Base-by-base conservation (phyloP, 1,139 yeast species). In the Scheffersomyces illinoinensis region DNA sequence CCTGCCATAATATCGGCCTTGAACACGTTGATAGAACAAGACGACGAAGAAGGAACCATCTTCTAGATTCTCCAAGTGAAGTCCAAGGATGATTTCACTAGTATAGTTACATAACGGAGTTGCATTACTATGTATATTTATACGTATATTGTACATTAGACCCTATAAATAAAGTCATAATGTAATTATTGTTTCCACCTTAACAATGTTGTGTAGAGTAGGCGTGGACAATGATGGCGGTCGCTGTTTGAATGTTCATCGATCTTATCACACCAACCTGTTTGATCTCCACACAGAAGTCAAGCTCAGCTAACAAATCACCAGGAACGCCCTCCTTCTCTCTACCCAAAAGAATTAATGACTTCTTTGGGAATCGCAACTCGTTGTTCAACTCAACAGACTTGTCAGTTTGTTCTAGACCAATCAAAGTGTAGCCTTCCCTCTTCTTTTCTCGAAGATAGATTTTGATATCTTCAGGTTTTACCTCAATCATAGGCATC, bases 241-340 rank as follows among this genome's bases (percentile, higher is more conserved):
- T 89, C 0, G 98, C 98, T 0, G 98, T 93, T 75, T 93, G 98
- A 62, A 93, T 93, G 70, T 93, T 93, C 98, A 93, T 93, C 2
- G 97, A 91, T 65, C 98, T 82, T 53, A 93, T 87, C 21, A 93
- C 93, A 14, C 98, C 98, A 47, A 88, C 90, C 70, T 93, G 98
- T 69, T 92, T 91, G 67, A 93, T 93, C 69, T 93, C 97, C 39
- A 93, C 87, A 71, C 98, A 93, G 67, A 88, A 78, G 70, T 93
- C 98, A 48, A 93, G 77, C 69, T 91, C 96, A 0, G 92, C 90
- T 55, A 93, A 76, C 50, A 93, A 76, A 53, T 89, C 89, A 4
- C 97, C 97, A 0, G 97, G 97, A 59, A 93, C 88, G 60, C 98
- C 98, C 70, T 91, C 96, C 62, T 90, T 87, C 70, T 93, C 98